These are phyloP conservation scores for Fusarium metavorans DNA, from an alignment of 2,329 filamentous ascomycete genomes.

Conservation along the genomic window DNA sequence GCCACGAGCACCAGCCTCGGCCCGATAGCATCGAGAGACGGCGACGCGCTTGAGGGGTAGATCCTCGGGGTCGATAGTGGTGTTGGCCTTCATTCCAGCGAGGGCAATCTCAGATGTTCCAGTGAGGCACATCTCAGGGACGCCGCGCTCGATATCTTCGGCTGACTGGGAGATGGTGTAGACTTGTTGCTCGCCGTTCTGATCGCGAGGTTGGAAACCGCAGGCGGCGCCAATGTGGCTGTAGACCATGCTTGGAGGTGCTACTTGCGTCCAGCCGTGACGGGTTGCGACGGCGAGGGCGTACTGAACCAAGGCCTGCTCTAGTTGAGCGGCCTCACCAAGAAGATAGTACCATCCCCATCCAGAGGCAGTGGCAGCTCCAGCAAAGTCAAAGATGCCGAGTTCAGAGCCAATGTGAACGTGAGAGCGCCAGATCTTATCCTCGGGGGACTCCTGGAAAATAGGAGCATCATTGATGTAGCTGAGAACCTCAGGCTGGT, in stretches of 20 bases:
- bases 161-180: slow-evolving; percentile 80
- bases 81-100: slow-evolving; percentile 87
- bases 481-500: slow-evolving; percentile 72
- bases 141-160: slow-evolving; percentile 70
- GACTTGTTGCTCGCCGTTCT: slow-evolving; percentile 91
- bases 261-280: slow-evolving; percentile 82
- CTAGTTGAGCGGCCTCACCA: slow-evolving; percentile 92
- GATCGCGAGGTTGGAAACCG: slow-evolving; percentile 93
- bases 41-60: slow-evolving; percentile 86
- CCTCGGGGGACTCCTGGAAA: slow-evolving; percentile 46
- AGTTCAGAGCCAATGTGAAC: slow-evolving; percentile 88
- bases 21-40: slow-evolving; percentile 92
- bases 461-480: slow-evolving; percentile 82
- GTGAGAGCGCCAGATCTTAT: slow-evolving; percentile 75
- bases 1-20: slow-evolving; percentile 91
- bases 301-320: slow-evolving; percentile 92
- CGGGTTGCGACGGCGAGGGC: slow-evolving; percentile 79
- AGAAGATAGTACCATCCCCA: slow-evolving; percentile 99
- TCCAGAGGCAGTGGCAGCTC: slow-evolving; percentile 83
- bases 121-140: slow-evolving; percentile 80
- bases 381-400: slow-evolving; percentile 90
- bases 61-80: slow-evolving; percentile 71
- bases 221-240: slow-evolving; percentile 90
- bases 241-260: slow-evolving; percentile 92
- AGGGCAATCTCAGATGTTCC: slow-evolving; percentile 96